Evolutionary conservation across 1,284 basidiomycete species (phyloP).

Genomic region (Hypsizygus ulmarius): DNA sequence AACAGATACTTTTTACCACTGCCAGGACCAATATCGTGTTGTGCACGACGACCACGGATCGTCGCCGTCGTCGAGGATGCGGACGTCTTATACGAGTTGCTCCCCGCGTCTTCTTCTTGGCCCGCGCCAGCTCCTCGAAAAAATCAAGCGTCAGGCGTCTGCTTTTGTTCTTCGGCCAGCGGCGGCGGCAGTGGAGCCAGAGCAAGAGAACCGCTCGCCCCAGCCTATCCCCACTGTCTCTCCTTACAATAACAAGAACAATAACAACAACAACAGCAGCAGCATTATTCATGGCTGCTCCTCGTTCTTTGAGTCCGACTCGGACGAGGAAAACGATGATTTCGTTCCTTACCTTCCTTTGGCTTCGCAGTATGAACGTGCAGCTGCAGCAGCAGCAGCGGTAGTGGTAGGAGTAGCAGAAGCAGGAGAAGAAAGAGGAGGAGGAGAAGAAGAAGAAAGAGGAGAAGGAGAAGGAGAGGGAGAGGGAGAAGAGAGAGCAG

Average conservation of each 20-base stretch:
- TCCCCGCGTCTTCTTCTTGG: slow-evolving; percentile 5
- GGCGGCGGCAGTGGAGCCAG: background rate
- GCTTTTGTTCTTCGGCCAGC: slow-evolving; percentile 14
- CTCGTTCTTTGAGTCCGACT: slow-evolving; percentile 13
- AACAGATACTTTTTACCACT: background rate
- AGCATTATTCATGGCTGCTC: slow-evolving; percentile 1
- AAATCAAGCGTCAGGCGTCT: slow-evolving; percentile 20
- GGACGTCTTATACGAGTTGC: background rate
- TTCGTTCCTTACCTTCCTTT: slow-evolving; percentile 16
- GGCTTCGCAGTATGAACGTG: slow-evolving; percentile 13
- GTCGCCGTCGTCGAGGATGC: background rate
- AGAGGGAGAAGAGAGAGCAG: too few relatives aligned
- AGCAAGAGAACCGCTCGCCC: background rate
- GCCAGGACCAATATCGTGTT: background rate
- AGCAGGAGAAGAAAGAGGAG: too few relatives aligned
- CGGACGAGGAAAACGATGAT: background rate
- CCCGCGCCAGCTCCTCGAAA: slow-evolving; percentile 17
- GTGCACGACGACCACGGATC: background rate
- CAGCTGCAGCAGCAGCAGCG: background rate
- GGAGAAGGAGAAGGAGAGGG: too few relatives aligned
- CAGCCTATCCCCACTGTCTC: slow-evolving; percentile 13
- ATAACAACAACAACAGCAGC: too few relatives aligned
- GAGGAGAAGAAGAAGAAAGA: too few relatives aligned
- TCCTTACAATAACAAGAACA: slow-evolving; percentile 4
- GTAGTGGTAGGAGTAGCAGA: too few relatives aligned